These are phyloP conservation scores for Nelumbo lutea DNA, from an alignment of 164 flowering plant genomes.

Conservation along the genomic window DNA sequence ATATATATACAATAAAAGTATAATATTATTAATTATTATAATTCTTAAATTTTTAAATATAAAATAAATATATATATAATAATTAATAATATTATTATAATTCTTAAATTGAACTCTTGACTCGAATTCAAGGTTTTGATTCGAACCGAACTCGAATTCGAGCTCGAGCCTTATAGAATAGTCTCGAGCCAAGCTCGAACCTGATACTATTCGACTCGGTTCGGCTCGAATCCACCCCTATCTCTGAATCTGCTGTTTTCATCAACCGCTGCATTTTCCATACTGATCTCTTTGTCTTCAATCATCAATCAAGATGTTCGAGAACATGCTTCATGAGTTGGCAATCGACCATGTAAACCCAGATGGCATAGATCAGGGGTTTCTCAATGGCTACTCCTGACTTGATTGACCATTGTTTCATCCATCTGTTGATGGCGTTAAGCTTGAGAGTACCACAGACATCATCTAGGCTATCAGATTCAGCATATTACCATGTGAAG, in stretches of 20 bases:
- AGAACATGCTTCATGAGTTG: conserved; percentile 69
- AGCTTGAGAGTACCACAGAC: conserved; percentile 73
- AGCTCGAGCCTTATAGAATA: too few relatives aligned
- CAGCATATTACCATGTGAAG: conserved; percentile 78
- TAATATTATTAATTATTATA: too few relatives aligned
- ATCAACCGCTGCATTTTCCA: conserved; percentile 99
- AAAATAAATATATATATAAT: too few relatives aligned
- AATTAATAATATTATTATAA: too few relatives aligned
- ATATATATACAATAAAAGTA: too few relatives aligned
- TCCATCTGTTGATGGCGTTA: conserved; percentile 62
- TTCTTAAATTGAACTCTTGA: too few relatives aligned
- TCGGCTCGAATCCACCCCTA: too few relatives aligned
- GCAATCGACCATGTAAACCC: conserved; percentile 47
- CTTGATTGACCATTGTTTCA: conserved; percentile 78
- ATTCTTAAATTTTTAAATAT: too few relatives aligned
- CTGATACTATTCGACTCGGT: too few relatives aligned
- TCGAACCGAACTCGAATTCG: too few relatives aligned
- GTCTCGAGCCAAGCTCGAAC: too few relatives aligned
- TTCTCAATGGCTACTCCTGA: conserved; percentile 71
- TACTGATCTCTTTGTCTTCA: conserved; percentile 94
- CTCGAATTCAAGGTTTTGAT: too few relatives aligned
- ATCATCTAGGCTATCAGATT: conserved; percentile 98
- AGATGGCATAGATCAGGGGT: conserved; percentile 97
- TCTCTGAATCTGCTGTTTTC: conserved; percentile 53
- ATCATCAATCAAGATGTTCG: conserved; percentile 80